These are phyloP conservation scores for Claviceps maximensis DNA, from an alignment of 2,329 filamentous ascomycete species.

Conservation along the genomic window DNA sequence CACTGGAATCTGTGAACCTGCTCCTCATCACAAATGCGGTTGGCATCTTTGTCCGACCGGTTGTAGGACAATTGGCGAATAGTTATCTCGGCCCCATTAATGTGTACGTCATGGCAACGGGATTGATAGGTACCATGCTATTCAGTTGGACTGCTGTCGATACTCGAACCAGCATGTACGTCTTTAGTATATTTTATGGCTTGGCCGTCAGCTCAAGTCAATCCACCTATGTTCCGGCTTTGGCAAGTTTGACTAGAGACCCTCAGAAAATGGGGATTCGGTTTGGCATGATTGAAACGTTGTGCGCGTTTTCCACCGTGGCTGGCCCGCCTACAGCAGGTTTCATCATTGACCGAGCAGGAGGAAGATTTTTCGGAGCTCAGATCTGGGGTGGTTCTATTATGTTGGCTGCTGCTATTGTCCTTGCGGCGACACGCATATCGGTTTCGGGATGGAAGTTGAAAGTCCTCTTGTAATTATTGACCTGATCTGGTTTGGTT, in stretches of 20 bases:
- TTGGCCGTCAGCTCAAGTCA: constrained; percentile 23
- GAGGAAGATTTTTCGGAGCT: constrained; percentile 27
- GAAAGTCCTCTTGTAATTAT: constrained; percentile 13
- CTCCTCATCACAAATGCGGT: constrained; percentile 44
- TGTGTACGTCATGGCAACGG: constrained; percentile 34
- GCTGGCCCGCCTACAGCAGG: constrained; percentile 32
- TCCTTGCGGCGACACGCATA: constrained; percentile 20
- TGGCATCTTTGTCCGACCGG: constrained; percentile 39
- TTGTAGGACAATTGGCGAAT: constrained; percentile 41
- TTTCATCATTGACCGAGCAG: constrained; percentile 28
- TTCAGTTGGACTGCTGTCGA: constrained; percentile 43
- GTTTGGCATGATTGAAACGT: constrained; percentile 32
- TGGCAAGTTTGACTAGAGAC: constrained; percentile 22
- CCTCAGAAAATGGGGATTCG: constrained; percentile 30
- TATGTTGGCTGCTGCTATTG: constrained; percentile 20
- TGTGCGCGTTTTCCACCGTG: constrained; percentile 28
- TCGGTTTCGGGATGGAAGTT: constrained; percentile 24
- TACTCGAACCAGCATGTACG: constrained; percentile 25
- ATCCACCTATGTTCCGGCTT: not conserved
- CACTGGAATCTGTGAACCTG: constrained; percentile 37
- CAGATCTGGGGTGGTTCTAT: constrained; percentile 34
- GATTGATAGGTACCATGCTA: constrained; percentile 32
- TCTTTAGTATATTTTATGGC: constrained; percentile 31
- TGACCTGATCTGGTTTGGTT: no score
- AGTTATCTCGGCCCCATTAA: constrained; percentile 39